Evolutionary conservation across 2,329 filamentous ascomycete genomes (phyloP).

Genomic region (Annulohypoxylon truncatum): DNA sequence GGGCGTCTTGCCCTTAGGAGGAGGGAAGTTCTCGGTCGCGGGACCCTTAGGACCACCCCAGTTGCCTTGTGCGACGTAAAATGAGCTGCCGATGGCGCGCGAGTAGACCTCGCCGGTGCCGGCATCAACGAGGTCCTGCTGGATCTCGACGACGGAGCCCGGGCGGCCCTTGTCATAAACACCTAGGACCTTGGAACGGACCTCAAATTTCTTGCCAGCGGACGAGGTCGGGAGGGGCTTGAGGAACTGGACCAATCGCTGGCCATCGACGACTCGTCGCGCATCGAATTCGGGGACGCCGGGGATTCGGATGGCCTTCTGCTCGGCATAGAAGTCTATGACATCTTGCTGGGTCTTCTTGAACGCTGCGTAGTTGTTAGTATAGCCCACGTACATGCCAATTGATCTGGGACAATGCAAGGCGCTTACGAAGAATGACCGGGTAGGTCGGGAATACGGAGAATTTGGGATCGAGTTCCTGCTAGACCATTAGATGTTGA

Average conservation of each 20-base stretch:
- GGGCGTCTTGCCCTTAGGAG: slow-evolving; percentile 76
- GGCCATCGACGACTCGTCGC: slow-evolving; percentile 81
- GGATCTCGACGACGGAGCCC: slow-evolving; percentile 83
- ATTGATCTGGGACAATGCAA: not conserved
- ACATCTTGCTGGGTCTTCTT: slow-evolving; percentile 81
- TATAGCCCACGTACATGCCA: slow-evolving; percentile 1
- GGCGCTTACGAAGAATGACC: slow-evolving; percentile 73
- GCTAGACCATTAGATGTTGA: slow-evolving; percentile 20
- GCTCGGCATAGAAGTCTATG: slow-evolving; percentile 83
- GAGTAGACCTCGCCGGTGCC: slow-evolving; percentile 76
- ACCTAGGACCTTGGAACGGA: slow-evolving; percentile 80
- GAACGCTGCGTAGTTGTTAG: slow-evolving; percentile 65
- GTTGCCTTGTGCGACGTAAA: slow-evolving; percentile 81
- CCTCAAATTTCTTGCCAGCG: slow-evolving; percentile 78
- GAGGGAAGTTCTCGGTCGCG: slow-evolving; percentile 80
- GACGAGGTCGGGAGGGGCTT: slow-evolving; percentile 80
- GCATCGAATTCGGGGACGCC: slow-evolving; percentile 81
- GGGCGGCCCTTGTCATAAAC: slow-evolving; percentile 92
- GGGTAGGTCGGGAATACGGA: slow-evolving; percentile 90
- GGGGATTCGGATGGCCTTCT: slow-evolving; percentile 75
- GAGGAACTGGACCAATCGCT: slow-evolving; percentile 81
- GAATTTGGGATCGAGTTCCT: slow-evolving; percentile 91
- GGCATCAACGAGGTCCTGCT: slow-evolving; percentile 80
- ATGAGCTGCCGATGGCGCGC: slow-evolving; percentile 75
- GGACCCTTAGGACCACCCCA: slow-evolving; percentile 95